A percentile compares a stretch with the other conserved stretches of the same genome.
Evolutionary conservation across 2,329 filamentous ascomycete genomes (phyloP).

Genomic region (Davidsoniella eucalypti): DNA sequence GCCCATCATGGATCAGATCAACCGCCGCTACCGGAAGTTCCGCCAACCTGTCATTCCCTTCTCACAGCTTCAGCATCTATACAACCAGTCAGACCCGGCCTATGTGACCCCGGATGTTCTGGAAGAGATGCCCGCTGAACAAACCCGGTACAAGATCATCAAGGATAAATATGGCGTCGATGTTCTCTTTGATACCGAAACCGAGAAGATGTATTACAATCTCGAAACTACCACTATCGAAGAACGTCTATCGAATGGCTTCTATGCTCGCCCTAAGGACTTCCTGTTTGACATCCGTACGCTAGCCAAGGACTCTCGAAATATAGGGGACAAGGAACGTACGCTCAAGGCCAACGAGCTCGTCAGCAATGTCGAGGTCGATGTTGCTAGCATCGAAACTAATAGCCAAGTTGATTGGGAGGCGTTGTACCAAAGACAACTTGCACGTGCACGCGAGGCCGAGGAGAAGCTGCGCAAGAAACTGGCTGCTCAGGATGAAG

Average conservation of each 20-base stretch:
- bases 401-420: conserved; percentile 63
- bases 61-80: conserved; percentile 59
- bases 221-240: conserved; percentile 86
- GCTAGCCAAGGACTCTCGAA: conserved; percentile 69
- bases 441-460: conserved; percentile 43
- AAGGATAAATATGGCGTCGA: conserved; percentile 64
- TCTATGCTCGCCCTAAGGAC: conserved; percentile 79
- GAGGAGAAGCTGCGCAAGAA: conserved; percentile 48
- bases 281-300: conserved; percentile 78
- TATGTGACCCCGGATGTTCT: conserved; percentile 41
- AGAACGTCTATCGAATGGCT: conserved; percentile 90
- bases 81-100: conserved; percentile 65
- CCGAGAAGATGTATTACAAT: conserved; percentile 85
- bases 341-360: conserved; percentile 82
- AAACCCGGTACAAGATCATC: conserved; percentile 62
- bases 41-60: conserved; percentile 64
- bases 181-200: conserved; percentile 58
- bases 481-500: conserved; percentile 18
- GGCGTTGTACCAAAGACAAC: conserved; percentile 57
- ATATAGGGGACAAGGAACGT: conserved; percentile 66
- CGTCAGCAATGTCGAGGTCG: conserved; percentile 82
- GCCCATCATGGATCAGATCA: conserved; percentile 94
- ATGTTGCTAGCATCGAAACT: conserved; percentile 61
- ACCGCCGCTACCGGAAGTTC: conserved; percentile 77
- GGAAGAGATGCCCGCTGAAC: conserved; percentile 30